Base-by-base conservation (phyloP, 495 filamentous ascomycete species). In the Penicillium diatomitis region DNA sequence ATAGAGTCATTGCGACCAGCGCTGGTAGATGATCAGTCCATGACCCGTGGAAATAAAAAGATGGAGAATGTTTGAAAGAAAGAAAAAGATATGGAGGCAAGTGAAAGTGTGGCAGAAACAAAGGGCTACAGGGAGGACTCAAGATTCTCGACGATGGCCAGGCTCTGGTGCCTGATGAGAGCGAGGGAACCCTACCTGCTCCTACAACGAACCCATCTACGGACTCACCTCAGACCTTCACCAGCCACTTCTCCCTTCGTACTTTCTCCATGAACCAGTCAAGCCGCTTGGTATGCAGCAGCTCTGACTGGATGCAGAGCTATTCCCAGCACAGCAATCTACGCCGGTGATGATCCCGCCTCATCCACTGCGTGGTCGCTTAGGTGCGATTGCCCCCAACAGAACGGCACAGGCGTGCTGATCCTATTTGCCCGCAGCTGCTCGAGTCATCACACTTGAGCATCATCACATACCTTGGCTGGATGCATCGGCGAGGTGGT, bases 1-100 rank as follows among this genome's bases (percentile, higher is more conserved):
- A 63, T 59, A 62, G 58, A 55, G 61, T 66, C 63, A 68, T 73
- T 43, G 67, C 69, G 71, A 52, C 67, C 71, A 66, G 66, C 70
- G 69, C 68, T 57, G 59, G 20, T 37, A 44, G 55, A 41, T 49
- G 47, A 41, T 51, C 58, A 60, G 55, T 58, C 66, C 64, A 67
- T 68, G 49, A 54, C 60, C 57, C 54, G 55, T 33, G 40, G 49
- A 8, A 47, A 50, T 57, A 32, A 51, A 40, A 33, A 20, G 31
- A 12, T 32, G 43, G 27, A 50, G 29, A 47, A 51, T 29, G 35
- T 20, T 20, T 20, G 46, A 52, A 43, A 52, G 36, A 47, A 54
- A 50, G 47, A 38, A 51, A 50, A 12, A 36, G 38, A 48, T 34
- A 11, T 8, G 28, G 32, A n/a, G 11, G 20, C 8, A n/a, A 30